A percentile compares a stretch with the other conserved stretches of the same genome.
These are phyloP conservation scores for Candida vartiovaarae DNA, from an alignment of 805 yeast genomes.

Conservation along the genomic window DNA sequence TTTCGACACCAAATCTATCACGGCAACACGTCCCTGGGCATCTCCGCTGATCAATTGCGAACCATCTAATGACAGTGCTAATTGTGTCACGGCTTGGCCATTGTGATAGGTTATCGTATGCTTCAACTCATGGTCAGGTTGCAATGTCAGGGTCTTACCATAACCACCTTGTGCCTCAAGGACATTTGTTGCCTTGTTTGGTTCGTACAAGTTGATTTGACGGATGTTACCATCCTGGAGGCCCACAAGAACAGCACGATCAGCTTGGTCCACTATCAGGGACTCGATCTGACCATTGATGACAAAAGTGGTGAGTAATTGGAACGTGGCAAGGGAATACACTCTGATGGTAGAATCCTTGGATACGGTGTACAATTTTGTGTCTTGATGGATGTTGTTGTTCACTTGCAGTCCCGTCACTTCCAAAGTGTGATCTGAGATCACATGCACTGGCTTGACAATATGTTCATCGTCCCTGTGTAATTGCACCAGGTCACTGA, in stretches of 20 bases:
- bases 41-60: conserved; percentile 70
- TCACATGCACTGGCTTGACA: conserved; percentile 49
- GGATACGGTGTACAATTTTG: conserved; percentile 62
- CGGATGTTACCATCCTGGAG: conserved; percentile 54
- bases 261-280: conserved; percentile 69
- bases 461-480: conserved; percentile 25
- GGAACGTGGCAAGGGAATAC: conserved; percentile 41
- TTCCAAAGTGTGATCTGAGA: conserved; percentile 50
- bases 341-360: conserved; percentile 69
- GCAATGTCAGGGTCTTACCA: conserved; percentile 26
- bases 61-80: conserved; percentile 69
- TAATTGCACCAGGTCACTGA: conserved; percentile 46
- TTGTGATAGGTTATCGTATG: conserved; percentile 49
- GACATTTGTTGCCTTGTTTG: conserved; percentile 21
- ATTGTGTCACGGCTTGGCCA: conserved; percentile 37
- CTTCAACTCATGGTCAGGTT: conserved; percentile 39
- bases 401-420: conserved; percentile 40
- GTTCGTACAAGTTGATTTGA: conserved; percentile 42
- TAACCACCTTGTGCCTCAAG: conserved; percentile 24
- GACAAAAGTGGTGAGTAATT: conserved; percentile 66
- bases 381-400: conserved; percentile 50
- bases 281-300: conserved; percentile 49
- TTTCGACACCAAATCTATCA: conserved; percentile 63
- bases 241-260: conserved; percentile 68
- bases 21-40: conserved; percentile 53